phyloP scores from a whole-genome alignment of 202 grass and related monocot species.

The Carex sylvatica region DNA sequence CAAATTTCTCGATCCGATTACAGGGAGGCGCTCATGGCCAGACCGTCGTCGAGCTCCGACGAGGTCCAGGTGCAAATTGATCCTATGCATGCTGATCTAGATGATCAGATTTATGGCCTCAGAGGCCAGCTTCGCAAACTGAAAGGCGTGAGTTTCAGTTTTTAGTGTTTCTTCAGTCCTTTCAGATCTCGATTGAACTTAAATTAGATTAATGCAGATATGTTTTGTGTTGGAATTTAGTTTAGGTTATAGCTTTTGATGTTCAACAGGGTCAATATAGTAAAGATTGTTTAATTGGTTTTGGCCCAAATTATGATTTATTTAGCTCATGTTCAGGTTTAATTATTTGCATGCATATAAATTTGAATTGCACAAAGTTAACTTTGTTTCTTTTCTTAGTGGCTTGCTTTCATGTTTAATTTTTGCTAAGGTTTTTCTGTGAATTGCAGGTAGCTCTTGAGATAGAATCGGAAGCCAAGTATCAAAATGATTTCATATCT shows the following conservation, averaged over 20 bases:
- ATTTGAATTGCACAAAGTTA: not conserved
- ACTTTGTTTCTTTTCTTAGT: not conserved
- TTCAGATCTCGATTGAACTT: not conserved
- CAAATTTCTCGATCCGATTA: not conserved
- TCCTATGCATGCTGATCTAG: constrained; percentile 60
- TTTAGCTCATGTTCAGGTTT: not conserved
- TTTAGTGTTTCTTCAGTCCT: not conserved
- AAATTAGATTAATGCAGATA: not conserved
- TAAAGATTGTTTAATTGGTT: not conserved
- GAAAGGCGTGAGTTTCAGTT: constrained; percentile 53
- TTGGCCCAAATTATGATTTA: not conserved
- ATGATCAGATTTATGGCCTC: constrained; percentile 60
- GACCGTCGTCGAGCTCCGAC: constrained; percentile 38
- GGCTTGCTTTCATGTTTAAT: not conserved
- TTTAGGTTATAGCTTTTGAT: not conserved
- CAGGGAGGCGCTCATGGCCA: constrained; percentile 56
- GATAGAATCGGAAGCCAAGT: constrained; percentile 60
- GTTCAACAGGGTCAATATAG: not conserved
- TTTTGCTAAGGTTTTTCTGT: not conserved
- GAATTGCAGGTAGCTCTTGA: constrained; percentile 60
- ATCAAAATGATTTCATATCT: constrained; percentile 60
- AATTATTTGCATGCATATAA: not conserved
- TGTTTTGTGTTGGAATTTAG: not conserved
- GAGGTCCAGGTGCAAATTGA: constrained; percentile 79
- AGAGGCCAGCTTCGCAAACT: constrained; percentile 48